Evolutionary conservation across 2,329 filamentous ascomycete species (phyloP).

Genomic region (Sporothrix inflata): DNA sequence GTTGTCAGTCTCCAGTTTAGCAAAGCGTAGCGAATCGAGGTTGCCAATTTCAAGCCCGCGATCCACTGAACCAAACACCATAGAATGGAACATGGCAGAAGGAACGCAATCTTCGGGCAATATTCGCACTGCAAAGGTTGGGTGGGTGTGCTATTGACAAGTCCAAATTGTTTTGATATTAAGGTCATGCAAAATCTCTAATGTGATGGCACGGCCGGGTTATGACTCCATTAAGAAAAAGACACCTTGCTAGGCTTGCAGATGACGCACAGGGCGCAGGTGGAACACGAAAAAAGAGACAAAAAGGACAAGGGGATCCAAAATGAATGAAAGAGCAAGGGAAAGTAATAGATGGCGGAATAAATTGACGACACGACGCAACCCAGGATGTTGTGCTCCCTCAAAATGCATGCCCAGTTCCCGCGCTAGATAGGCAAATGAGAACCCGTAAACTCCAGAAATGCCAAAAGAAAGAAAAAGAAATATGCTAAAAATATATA

Average conservation of each 20-base stretch:
- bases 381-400: conserved; percentile 13
- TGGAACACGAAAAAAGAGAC: neutral
- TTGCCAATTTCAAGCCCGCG: neutral
- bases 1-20: neutral
- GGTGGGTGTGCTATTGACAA: no score
- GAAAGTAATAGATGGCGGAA: neutral
- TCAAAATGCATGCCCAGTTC: neutral
- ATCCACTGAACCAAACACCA: neutral
- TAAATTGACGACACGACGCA: neutral
- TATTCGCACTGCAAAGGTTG: neutral
- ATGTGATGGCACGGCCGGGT: neutral
- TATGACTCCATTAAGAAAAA: neutral
- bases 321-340: neutral
- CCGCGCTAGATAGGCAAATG: neutral
- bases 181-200: neutral
- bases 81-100: neutral
- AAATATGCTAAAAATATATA: neutral
- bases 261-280: neutral
- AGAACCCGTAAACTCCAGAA: conserved; percentile 1
- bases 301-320: neutral
- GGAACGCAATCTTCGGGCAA: neutral
- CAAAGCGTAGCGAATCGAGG: neutral
- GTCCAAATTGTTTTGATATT: conserved; percentile 8
- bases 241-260: neutral
- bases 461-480: neutral